A percentile compares a stretch with the other conserved stretches of the same genome.
Evolutionary conservation across 2,329 filamentous ascomycete species (phyloP).

Genomic region (Aspergillus spinulosporus): DNA sequence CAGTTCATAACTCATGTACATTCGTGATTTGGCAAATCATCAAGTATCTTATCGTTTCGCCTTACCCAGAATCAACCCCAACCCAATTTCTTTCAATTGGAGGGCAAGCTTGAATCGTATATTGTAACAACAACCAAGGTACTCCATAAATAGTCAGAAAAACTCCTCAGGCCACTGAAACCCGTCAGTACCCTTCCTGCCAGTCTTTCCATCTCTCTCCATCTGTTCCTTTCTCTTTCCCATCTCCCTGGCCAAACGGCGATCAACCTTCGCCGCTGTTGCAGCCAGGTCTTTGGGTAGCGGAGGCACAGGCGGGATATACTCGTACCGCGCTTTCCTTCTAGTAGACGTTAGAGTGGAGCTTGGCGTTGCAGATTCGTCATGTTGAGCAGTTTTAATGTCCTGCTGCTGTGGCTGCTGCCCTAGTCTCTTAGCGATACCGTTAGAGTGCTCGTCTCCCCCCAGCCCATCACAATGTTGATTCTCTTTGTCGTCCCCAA

Average conservation of each 20-base stretch:
- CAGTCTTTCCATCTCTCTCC: neutral
- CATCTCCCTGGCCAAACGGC: conserved; percentile 24
- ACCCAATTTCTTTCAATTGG: neutral
- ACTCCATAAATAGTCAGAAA: conserved; percentile 32
- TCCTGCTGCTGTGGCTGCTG: conserved; percentile 9
- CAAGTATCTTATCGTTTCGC: neutral
- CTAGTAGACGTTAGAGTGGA: conserved; percentile 18
- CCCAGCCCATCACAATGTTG: neutral
- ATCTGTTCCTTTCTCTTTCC: conserved; percentile 20
- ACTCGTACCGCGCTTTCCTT: conserved; percentile 26
- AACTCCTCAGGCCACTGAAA: conserved; percentile 49
- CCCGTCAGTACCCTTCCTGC: conserved; percentile 19
- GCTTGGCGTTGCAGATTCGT: conserved; percentile 19
- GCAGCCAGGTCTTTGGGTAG: conserved; percentile 37
- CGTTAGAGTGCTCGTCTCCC: neutral
- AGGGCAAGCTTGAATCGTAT: neutral
- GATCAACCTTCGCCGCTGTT: conserved; percentile 31
- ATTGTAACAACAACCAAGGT: neutral
- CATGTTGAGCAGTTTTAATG: conserved; percentile 18
- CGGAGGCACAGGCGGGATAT: conserved; percentile 44
- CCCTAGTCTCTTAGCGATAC: neutral
- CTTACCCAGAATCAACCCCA: neutral
- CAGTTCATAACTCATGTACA: conserved; percentile 6
- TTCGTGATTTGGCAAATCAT: conserved; percentile 4
- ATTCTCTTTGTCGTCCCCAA: conserved; percentile 22